Conservation (phyloP, 345 rosid species). For the Aquilaria malaccensis region DNA sequence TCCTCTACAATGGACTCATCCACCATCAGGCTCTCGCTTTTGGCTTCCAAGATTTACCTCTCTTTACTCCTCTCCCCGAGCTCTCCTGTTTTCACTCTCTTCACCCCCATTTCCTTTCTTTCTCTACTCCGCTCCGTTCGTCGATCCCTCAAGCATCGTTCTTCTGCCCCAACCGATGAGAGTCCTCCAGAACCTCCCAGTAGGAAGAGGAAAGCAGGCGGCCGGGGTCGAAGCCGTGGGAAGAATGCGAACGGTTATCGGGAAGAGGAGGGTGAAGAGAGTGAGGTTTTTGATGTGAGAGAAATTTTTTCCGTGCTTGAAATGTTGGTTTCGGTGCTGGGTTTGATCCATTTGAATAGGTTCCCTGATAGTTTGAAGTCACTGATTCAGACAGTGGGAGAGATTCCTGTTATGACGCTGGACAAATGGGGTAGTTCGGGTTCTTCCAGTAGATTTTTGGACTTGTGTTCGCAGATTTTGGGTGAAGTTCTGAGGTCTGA, state of each 20-base stretch:
- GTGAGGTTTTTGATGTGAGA: conserved; percentile 29
- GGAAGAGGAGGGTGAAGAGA: conserved; percentile 25
- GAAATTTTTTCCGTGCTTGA: conserved; percentile 38
- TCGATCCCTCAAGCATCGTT: conserved; percentile 44
- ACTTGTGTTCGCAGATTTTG: conserved; percentile 49
- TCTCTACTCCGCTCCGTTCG: conserved; percentile 71
- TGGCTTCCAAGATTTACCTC: conserved; percentile 55
- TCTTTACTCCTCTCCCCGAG: conserved; percentile 52
- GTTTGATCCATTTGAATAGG: conserved; percentile 65
- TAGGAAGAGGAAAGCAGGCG: conserved; percentile 12
- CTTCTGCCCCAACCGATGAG: not conserved
- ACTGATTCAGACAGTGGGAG: conserved; percentile 57
- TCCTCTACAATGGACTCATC: conserved; percentile 61
- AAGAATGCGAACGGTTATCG: conserved; percentile 15
- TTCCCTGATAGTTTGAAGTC: conserved; percentile 79
- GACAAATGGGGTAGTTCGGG: conserved; percentile 27
- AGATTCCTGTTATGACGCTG: conserved; percentile 42
- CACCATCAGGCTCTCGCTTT: conserved; percentile 32
- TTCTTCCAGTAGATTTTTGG: conserved; percentile 31
- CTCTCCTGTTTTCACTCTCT: conserved; percentile 71
- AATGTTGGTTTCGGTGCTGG: conserved; percentile 41
- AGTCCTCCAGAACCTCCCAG: not conserved
- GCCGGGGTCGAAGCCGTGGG: conserved; percentile 11
- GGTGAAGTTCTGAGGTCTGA: conserved; percentile 44
- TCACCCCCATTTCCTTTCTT: conserved; percentile 66